Evolutionary conservation across 805 yeast species (phyloP), one percentile per base, ranked within the genome.

Genomic region (Blastobotrys terrestris): DNA sequence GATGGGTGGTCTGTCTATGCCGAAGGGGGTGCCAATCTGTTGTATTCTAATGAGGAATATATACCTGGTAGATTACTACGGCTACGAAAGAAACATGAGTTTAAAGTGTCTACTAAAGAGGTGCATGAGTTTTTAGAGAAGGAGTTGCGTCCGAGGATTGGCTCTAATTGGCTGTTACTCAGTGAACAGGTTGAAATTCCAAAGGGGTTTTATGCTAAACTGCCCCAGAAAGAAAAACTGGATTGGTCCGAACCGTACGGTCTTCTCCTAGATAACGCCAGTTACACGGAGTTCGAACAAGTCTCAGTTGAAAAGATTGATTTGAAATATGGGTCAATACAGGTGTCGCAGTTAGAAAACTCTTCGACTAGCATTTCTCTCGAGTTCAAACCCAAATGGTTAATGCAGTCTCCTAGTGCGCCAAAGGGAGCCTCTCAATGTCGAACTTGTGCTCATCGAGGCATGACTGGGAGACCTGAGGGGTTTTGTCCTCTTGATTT

Each of bases 381-480:
- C 13, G 84, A 81, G 57, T 69, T 81, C 58, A 81, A 81, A 61
- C 87, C 87, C 1, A 81, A 81, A 63, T 81, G 86, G 86, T 68
- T 82, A 13, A 62, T 69, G 31, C 77, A 72, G 56, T 75, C 79
- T 40, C 70, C 68, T 14, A 61, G 62, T 39, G 73, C 74, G 2
- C 73, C 79, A 2, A 55, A 1, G 1, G 53, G 53, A 26, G 63
- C 73, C 19, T 22, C 64, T 46, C 71, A 73, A 21, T 81, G 87
- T 58, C 66, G 87, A 4, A 81, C 84, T 2, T 81, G 87, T 60
- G 83, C 83, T 53, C 67, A 79, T 42, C 71, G 73, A 53, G 68
- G 64, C 31, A 55, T 65, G 46, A 69, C 73, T 31, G 65, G 65
- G 39, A 61, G 64, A 13, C 49, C 58, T 3, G 59, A 71, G 5